These are phyloP conservation scores for Aspergillus ellipticus DNA, from an alignment of 495 filamentous ascomycete genomes.

Conservation along the genomic window DNA sequence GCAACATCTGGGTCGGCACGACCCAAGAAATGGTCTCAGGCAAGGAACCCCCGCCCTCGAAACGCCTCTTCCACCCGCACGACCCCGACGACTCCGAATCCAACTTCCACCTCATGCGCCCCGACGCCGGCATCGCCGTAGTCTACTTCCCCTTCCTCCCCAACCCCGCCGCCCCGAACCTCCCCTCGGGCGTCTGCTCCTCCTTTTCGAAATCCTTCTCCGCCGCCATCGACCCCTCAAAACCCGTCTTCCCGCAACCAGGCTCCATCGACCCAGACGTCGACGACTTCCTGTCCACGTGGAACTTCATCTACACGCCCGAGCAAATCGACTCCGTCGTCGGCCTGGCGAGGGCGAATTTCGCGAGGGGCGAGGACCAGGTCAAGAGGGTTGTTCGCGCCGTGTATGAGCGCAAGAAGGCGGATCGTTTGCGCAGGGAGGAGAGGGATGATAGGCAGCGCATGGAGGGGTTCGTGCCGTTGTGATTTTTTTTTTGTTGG, in stretches of 20 bases:
- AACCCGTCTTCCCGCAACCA: constrained; percentile 47
- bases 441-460: constrained; percentile 41
- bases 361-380: constrained; percentile 70
- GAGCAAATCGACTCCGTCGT: constrained; percentile 80
- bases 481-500: too few relatives aligned
- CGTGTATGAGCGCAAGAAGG: constrained; percentile 89
- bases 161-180: constrained; percentile 54
- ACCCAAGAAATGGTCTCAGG: constrained; percentile 62
- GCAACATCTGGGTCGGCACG: constrained; percentile 91
- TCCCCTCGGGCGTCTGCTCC: constrained; percentile 23
- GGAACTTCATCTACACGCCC: constrained; percentile 95
- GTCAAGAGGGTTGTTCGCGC: constrained; percentile 76
- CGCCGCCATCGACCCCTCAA: constrained; percentile 16
- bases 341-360: constrained; percentile 81
- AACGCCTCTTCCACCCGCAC: constrained; percentile 46
- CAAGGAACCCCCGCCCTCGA: constrained; percentile 62
- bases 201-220: constrained; percentile 22
- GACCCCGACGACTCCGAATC: constrained; percentile 41
- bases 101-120: constrained; percentile 69
- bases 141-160: constrained; percentile 87
- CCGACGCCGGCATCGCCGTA: constrained; percentile 81
- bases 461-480: constrained; percentile 37
- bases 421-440: constrained; percentile 58
- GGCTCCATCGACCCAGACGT: constrained; percentile 73
- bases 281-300: constrained; percentile 84